A percentile compares a stretch with the other conserved stretches of the same genome.
These are phyloP conservation scores for Puccinia coronata DNA, from an alignment of 1,284 basidiomycete genomes.

Conservation along the genomic window DNA sequence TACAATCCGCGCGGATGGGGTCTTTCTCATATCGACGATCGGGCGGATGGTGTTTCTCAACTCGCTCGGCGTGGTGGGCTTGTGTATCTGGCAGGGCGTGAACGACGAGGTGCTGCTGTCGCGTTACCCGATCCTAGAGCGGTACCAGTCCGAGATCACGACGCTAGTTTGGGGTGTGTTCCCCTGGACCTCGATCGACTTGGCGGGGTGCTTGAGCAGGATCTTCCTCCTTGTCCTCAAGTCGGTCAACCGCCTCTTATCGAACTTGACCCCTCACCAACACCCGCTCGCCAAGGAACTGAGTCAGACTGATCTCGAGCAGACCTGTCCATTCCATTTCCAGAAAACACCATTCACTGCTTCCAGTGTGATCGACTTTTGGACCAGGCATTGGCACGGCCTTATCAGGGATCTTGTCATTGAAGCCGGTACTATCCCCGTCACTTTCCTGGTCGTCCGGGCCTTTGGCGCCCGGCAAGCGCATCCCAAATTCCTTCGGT, in stretches of 20 bases:
- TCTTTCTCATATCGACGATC: constrained; percentile 27
- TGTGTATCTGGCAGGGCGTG: constrained; percentile 32
- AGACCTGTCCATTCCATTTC: background rate
- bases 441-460: background rate
- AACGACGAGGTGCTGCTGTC: background rate
- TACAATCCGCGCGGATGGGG: constrained; percentile 47
- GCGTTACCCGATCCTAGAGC: background rate
- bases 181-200: constrained; percentile 12
- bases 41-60: constrained; percentile 51
- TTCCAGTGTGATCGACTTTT: constrained; percentile 23
- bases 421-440: constrained; percentile 19
- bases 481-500: background rate
- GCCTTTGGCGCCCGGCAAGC: background rate
- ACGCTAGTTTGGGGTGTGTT: background rate
- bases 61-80: constrained; percentile 43
- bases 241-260: too few relatives aligned
- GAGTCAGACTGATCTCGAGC: background rate
- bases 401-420: constrained; percentile 18
- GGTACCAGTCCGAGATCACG: background rate
- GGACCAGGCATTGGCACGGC: constrained; percentile 32
- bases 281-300: background rate
- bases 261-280: background rate
- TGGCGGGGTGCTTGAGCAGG: background rate
- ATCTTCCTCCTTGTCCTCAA: background rate
- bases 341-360: background rate